Percentiles rank a stretch among this genome's conserved stretches.
phyloP scores from a whole-genome alignment of 192 early-diverging fungal species.

The Dissophora ornata region DNA sequence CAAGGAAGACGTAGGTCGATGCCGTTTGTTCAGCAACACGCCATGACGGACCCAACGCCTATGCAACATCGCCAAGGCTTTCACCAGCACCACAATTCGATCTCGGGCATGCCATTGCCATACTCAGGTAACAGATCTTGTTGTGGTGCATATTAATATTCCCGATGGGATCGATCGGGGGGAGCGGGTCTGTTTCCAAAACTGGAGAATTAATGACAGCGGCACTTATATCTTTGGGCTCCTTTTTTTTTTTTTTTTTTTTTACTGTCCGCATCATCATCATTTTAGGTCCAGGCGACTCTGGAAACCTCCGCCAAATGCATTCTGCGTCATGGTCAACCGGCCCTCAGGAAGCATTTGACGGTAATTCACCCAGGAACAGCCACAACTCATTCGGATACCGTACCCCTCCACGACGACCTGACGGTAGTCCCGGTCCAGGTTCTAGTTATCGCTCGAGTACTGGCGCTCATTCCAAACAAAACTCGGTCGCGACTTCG shows the following conservation, averaged over 20 bases:
- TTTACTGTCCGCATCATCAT: too few species aligned
- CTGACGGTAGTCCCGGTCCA: slow-evolving; percentile 11
- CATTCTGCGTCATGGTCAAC: too few species aligned
- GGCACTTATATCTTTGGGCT: background rate
- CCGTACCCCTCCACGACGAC: slow-evolving; percentile 23
- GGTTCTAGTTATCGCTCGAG: slow-evolving; percentile 8
- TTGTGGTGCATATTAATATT: too few species aligned
- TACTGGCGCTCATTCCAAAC: slow-evolving; percentile 28
- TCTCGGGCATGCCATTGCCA: slow-evolving; percentile 14
- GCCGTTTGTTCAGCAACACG: background rate
- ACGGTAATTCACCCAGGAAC: too few species aligned
- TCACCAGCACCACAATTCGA: slow-evolving; percentile 37
- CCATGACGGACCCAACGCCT: slow-evolving; percentile 23
- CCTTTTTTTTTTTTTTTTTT: background rate
- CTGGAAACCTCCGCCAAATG: background rate
- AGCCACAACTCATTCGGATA: slow-evolving; percentile 27
- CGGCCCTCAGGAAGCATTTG: too few species aligned
- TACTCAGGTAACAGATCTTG: slow-evolving; percentile 21
- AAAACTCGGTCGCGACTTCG: slow-evolving; percentile 39
- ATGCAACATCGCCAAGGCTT: background rate
- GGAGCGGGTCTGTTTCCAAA: too few species aligned
- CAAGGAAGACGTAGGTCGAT: background rate
- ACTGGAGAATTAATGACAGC: too few species aligned
- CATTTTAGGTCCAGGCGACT: slow-evolving; percentile 36
- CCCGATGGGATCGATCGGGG: too few species aligned